Conservation (phyloP, 2,329 filamentous ascomycete species). For the Cercospora sp. region DNA sequence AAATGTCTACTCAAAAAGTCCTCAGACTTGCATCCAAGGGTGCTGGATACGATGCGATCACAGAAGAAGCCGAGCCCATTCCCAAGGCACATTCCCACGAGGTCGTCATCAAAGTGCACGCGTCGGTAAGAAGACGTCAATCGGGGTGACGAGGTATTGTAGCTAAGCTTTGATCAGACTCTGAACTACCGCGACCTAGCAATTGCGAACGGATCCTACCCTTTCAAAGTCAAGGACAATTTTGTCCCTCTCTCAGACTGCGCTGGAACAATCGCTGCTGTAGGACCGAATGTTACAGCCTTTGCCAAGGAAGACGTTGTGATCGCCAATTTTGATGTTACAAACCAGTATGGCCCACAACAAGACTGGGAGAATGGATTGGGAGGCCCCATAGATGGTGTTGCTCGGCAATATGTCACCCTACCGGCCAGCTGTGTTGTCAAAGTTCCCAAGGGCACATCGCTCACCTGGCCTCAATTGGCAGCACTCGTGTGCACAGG, state of each 20-base stretch:
- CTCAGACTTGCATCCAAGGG: slow-evolving; percentile 23
- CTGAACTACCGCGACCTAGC: slow-evolving; percentile 53
- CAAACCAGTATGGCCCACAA: slow-evolving; percentile 54
- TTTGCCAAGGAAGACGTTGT: slow-evolving; percentile 60
- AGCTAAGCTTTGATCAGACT: slow-evolving; percentile 31
- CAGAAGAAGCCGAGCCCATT: slow-evolving; percentile 23
- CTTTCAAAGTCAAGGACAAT: slow-evolving; percentile 26
- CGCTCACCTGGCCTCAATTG: slow-evolving; percentile 23
- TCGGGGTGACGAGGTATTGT: neutral
- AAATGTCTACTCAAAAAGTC: slow-evolving; percentile 22
- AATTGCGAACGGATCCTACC: slow-evolving; percentile 22
- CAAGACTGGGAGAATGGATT: slow-evolving; percentile 45
- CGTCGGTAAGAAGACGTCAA: slow-evolving; percentile 36
- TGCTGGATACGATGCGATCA: slow-evolving; percentile 21
- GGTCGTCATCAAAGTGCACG: slow-evolving; percentile 52
- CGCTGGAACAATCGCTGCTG: slow-evolving; percentile 59
- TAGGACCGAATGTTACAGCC: slow-evolving; percentile 41
- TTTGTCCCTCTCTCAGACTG: slow-evolving; percentile 68
- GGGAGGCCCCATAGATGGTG: slow-evolving; percentile 59
- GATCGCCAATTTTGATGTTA: slow-evolving; percentile 45
- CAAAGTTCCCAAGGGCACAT: slow-evolving; percentile 46
- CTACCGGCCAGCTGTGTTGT: slow-evolving; percentile 58
- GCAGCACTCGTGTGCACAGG: slow-evolving; percentile 29
- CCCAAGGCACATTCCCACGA: slow-evolving; percentile 40
- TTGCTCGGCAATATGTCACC: slow-evolving; percentile 59